phyloP scores from a whole-genome alignment of 192 early-diverging fungal genomes.

The Coemansia sp. region DNA sequence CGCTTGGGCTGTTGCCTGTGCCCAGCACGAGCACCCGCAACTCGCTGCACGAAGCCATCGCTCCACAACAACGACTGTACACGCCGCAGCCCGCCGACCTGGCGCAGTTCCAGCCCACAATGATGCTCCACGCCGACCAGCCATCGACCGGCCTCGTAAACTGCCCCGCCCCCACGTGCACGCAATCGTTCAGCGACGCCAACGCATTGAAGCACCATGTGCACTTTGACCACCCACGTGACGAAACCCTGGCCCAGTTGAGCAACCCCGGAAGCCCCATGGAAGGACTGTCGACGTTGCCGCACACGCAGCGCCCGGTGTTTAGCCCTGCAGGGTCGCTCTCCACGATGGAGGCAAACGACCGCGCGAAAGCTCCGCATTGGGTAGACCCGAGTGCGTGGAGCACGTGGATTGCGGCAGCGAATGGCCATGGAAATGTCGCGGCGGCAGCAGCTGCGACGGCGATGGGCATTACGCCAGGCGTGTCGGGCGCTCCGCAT shows the following conservation, averaged over 20 bases:
- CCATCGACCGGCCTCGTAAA: conserved; percentile 14
- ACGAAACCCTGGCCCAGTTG: conserved; percentile 11
- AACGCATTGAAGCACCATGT: conserved; percentile 43
- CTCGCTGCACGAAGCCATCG: conserved; percentile 6
- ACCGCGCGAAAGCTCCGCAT: conserved; percentile 43
- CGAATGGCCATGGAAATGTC: conserved; percentile 39
- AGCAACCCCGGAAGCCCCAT: conserved; percentile 47
- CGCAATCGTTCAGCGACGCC: conserved; percentile 37
- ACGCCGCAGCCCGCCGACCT: conserved; percentile 40
- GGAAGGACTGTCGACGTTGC: conserved; percentile 27
- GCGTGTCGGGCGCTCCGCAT: conserved; percentile 34
- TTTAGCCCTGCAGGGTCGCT: background rate
- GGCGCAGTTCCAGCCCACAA: conserved; percentile 32
- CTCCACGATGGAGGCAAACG: background rate
- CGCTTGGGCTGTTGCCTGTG: conserved; percentile 25
- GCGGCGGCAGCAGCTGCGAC: conserved; percentile 38
- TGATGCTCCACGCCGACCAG: background rate
- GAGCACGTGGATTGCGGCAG: conserved; percentile 53
- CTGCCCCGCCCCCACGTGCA: conserved; percentile 25
- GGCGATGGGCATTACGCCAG: conserved; percentile 54
- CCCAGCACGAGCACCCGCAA: conserved; percentile 5
- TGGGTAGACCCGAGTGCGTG: conserved; percentile 41
- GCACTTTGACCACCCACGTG: conserved; percentile 33
- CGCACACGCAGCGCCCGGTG: conserved; percentile 9
- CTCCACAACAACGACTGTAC: conserved; percentile 9